phyloP scores from a whole-genome alignment of 2,329 filamentous ascomycete genomes.

The Pseudocercospora fijiensis region DNA sequence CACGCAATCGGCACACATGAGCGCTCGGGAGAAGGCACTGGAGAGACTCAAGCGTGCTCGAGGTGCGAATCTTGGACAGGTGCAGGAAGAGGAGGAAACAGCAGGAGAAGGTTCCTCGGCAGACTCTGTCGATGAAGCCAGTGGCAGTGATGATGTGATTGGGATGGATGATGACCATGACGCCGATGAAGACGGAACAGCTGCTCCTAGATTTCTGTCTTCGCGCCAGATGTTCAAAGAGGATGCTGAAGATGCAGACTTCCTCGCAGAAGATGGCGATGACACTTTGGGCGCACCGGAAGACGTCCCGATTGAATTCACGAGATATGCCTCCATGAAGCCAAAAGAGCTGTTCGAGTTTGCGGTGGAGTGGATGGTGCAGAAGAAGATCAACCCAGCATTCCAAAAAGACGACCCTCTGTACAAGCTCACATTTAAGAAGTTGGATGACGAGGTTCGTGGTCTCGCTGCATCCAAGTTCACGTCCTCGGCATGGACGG shows the following conservation, averaged over 20 bases:
- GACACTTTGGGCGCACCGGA: conserved; percentile 56
- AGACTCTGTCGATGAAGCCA: conserved; percentile 32
- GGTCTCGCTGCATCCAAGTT: conserved; percentile 70
- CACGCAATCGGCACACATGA: conserved; percentile 37
- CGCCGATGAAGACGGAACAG: conserved; percentile 42
- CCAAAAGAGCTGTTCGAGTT: conserved; percentile 71
- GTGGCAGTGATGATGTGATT: conserved; percentile 49
- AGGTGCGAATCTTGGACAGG: conserved; percentile 29
- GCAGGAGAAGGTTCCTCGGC: conserved; percentile 33
- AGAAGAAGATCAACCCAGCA: conserved; percentile 71
- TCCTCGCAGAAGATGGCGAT: conserved; percentile 56
- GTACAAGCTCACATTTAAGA: conserved; percentile 67
- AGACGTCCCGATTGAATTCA: conserved; percentile 67
- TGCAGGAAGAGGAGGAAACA: conserved; percentile 27
- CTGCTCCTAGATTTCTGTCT: conserved; percentile 31
- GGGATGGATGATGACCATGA: conserved; percentile 54
- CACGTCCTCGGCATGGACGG: conserved; percentile 67
- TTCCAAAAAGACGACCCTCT: conserved; percentile 64
- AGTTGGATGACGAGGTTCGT: conserved; percentile 68
- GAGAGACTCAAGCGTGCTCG: conserved; percentile 45
- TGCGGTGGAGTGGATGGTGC: conserved; percentile 77
- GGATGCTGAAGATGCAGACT: conserved; percentile 61
- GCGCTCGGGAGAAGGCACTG: conserved; percentile 44
- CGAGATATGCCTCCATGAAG: conserved; percentile 63
- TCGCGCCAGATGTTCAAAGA: conserved; percentile 51